These are phyloP conservation scores for Pueraria montana DNA, from an alignment of 306 rosid species.

Conservation along the genomic window DNA sequence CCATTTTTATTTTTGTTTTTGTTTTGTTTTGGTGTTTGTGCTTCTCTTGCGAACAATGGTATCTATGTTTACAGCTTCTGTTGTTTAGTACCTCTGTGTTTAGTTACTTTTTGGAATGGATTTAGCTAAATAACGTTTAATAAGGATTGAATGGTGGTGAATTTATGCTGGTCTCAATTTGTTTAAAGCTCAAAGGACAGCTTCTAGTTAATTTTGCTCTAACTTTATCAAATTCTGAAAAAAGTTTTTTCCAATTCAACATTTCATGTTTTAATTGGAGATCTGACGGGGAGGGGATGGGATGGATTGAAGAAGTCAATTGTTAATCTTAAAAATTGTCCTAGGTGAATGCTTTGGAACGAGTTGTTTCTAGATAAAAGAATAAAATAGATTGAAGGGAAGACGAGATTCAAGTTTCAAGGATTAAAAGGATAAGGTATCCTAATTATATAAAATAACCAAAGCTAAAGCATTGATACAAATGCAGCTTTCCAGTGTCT, in stretches of 20 bases:
- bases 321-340: no score
- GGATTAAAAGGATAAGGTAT: no score
- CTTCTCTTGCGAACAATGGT: background rate
- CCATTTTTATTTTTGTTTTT: no score
- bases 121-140: background rate
- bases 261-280: no score
- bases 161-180: background rate
- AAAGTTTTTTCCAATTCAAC: no score
- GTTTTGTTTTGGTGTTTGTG: slow-evolving; percentile 18
- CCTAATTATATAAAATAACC: background rate
- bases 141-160: background rate
- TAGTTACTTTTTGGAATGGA: slow-evolving; percentile 12
- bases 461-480: background rate
- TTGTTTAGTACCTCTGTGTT: background rate
- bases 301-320: no score
- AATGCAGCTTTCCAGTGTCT: background rate
- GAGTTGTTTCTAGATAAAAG: no score
- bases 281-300: no score
- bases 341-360: no score
- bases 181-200: slow-evolving; percentile 1
- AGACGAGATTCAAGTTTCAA: no score
- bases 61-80: background rate
- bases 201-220: no score
- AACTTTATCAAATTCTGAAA: background rate
- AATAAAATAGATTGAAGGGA: no score